Evolutionary conservation across 179 eudicot species (phyloP).

Genomic region (Carnegiea gigantea): DNA sequence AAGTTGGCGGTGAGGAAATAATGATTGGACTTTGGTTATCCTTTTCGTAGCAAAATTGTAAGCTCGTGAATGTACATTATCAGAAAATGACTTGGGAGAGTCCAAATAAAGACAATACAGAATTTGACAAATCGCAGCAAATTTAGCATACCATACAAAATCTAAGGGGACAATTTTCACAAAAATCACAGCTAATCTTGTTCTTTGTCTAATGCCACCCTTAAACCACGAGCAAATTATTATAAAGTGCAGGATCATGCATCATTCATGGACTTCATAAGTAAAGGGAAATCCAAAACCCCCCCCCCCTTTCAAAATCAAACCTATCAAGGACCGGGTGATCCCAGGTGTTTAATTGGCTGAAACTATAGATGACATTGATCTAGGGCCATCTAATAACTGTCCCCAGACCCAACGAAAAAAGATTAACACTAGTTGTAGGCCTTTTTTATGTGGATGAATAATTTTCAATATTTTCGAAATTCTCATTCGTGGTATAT

Average conservation of each 20-base stretch:
- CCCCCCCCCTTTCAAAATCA: background rate
- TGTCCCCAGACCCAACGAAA: background rate
- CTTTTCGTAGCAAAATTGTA: background rate
- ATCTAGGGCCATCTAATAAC: background rate
- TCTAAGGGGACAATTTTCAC: background rate
- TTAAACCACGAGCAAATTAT: background rate
- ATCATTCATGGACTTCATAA: background rate
- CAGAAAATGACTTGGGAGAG: background rate
- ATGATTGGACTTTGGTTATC: background rate
- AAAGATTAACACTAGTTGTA: too few relatives aligned
- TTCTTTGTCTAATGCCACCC: background rate
- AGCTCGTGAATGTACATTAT: slow-evolving; percentile 8
- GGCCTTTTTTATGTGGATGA: background rate
- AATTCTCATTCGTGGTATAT: background rate
- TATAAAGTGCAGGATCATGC: background rate
- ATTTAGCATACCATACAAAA: background rate
- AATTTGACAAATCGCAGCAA: background rate
- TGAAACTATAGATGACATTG: background rate
- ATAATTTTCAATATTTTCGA: background rate
- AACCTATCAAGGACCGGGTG: background rate
- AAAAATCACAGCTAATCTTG: background rate
- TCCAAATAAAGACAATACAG: slow-evolving; percentile 8
- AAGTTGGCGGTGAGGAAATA: slow-evolving; percentile 13
- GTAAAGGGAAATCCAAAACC: background rate
- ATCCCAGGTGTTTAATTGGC: background rate